Evolutionary conservation across 441 rosid species (phyloP).

Genomic region (Hura crepitans): DNA sequence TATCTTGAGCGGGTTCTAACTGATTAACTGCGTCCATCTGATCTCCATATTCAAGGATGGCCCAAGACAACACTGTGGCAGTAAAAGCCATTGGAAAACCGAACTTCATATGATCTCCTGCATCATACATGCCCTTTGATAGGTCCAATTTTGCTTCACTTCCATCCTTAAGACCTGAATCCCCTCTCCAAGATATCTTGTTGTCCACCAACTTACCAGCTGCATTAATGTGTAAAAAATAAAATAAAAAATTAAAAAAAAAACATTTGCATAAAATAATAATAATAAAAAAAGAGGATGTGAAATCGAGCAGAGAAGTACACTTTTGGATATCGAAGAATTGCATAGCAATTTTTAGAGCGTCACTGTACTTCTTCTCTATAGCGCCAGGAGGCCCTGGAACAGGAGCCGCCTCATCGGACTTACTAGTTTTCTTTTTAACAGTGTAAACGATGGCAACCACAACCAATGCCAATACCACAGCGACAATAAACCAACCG

Average conservation of each 20-base stretch:
- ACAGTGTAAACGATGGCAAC: slow-evolving; percentile 52
- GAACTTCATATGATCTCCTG: slow-evolving; percentile 62
- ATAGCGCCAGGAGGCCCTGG: slow-evolving; percentile 80
- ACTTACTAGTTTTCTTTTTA: slow-evolving; percentile 42
- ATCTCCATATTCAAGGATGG: slow-evolving; percentile 57
- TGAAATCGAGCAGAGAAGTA: slow-evolving; percentile 23
- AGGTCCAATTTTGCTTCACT: slow-evolving; percentile 41
- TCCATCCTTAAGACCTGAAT: slow-evolving; percentile 59
- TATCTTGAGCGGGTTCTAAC: slow-evolving; percentile 43
- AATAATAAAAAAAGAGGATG: no score
- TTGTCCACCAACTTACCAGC: slow-evolving; percentile 52
- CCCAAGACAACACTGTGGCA: slow-evolving; percentile 57
- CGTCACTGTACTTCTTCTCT: slow-evolving; percentile 65
- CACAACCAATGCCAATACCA: slow-evolving; percentile 45
- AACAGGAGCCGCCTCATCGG: slow-evolving; percentile 33
- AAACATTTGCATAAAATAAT: no score
- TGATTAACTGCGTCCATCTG: slow-evolving; percentile 51
- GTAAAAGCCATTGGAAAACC: slow-evolving; percentile 64
- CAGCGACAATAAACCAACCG: slow-evolving; percentile 52
- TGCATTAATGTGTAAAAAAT: no score
- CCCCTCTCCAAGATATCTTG: slow-evolving; percentile 63
- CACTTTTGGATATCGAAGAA: slow-evolving; percentile 93
- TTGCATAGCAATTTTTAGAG: slow-evolving; percentile 70
- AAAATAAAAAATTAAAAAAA: no score
- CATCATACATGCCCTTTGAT: slow-evolving; percentile 65